A percentile compares a stretch with the other conserved stretches of the same genome.
phyloP scores from a whole-genome alignment of 163 green algal species.

The Prototheca wickerhamii region DNA sequence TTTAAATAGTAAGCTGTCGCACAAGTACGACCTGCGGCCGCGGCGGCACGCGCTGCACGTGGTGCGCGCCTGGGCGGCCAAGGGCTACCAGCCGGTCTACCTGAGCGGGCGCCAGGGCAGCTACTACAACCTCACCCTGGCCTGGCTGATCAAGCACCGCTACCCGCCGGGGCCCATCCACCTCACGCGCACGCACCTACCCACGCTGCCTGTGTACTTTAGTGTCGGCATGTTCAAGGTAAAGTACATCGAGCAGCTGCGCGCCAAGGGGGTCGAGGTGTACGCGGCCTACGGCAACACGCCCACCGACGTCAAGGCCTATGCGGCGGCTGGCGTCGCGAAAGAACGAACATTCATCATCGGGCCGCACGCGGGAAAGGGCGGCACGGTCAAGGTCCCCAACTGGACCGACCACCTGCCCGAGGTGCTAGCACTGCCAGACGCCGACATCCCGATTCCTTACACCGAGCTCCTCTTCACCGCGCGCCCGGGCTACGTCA shows the following conservation, averaged over 20 bases:
- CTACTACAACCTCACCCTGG: slow-evolving; percentile 35
- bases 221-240: slow-evolving; percentile 39
- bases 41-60: slow-evolving; percentile 14
- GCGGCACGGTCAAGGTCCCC: slow-evolving; percentile 23
- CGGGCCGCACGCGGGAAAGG: slow-evolving; percentile 23
- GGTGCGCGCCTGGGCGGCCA: slow-evolving; percentile 30
- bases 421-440: slow-evolving; percentile 23
- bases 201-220: slow-evolving; percentile 34
- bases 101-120: slow-evolving; percentile 27
- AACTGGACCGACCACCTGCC: slow-evolving; percentile 40
- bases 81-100: slow-evolving; percentile 39
- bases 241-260: slow-evolving; percentile 31
- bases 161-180: slow-evolving; percentile 39
- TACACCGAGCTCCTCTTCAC: slow-evolving; percentile 37
- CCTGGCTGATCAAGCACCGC: slow-evolving; percentile 34
- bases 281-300: slow-evolving; percentile 43
- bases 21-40: slow-evolving; percentile 27
- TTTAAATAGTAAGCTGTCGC: slow-evolving; percentile 9
- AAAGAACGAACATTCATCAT: slow-evolving; percentile 35
- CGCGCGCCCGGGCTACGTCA: slow-evolving; percentile 10
- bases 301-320: slow-evolving; percentile 29
- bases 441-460: slow-evolving; percentile 28
- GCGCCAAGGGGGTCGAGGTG: slow-evolving; percentile 26
- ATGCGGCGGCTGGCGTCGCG: slow-evolving; percentile 27
- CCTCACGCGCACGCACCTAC: slow-evolving; percentile 32